Conservation (phyloP, 2,329 filamentous ascomycete genomes). For the Scedosporium minutisporum region DNA sequence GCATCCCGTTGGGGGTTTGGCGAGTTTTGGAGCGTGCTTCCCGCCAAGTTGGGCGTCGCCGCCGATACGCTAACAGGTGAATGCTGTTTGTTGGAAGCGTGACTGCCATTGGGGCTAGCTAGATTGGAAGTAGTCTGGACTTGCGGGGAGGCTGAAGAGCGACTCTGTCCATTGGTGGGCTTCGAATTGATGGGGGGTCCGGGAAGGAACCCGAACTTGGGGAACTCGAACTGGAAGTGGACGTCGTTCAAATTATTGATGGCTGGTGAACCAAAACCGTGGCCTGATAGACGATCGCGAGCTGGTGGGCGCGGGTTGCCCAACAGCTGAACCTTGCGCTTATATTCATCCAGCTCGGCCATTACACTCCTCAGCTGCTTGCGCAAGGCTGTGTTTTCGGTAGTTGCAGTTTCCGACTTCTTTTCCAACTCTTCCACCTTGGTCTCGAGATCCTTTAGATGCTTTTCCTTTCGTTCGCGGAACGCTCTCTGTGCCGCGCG, state of each 20-base stretch:
- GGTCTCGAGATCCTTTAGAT: constrained; percentile 73
- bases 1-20: not conserved
- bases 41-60: not conserved
- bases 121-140: not conserved
- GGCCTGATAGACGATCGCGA: not conserved
- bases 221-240: constrained; percentile 93
- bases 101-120: not conserved
- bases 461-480: constrained; percentile 89
- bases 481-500: constrained; percentile 87
- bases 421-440: constrained; percentile 73
- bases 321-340: constrained; percentile 67
- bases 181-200: constrained; percentile 25
- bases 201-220: constrained; percentile 74
- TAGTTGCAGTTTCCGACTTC: constrained; percentile 68
- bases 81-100: constrained; percentile 2
- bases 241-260: constrained; percentile 58
- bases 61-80: not conserved
- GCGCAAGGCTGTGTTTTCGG: constrained; percentile 76
- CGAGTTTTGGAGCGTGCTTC: not conserved
- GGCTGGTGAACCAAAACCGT: constrained; percentile 34
- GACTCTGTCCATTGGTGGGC: not conserved
- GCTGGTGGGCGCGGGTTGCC: constrained; percentile 19
- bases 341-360: constrained; percentile 77
- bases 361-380: constrained; percentile 85
- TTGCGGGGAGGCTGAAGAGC: not conserved